Percentiles rank a stretch among this genome's conserved stretches.
Evolutionary conservation across 2,329 filamentous ascomycete species (phyloP).

Genomic region (Verticillium nonalfalfae): DNA sequence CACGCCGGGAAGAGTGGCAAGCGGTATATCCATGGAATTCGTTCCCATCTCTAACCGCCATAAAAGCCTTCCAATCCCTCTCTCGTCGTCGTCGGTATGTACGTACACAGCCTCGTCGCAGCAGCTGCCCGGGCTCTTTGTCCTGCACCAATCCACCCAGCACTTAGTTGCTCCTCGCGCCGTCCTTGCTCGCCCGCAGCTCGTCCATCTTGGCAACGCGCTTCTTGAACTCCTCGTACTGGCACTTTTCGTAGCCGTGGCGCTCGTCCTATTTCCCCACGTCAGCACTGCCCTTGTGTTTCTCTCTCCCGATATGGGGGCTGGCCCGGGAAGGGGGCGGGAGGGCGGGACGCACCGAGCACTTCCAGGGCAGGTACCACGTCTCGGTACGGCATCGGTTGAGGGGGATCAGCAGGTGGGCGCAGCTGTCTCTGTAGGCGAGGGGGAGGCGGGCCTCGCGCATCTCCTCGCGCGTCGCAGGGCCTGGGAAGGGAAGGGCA

Average conservation of each 20-base stretch:
- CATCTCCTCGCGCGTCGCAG: constrained; percentile 86
- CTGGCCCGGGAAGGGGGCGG: neutral
- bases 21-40: constrained; percentile 22
- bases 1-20: neutral
- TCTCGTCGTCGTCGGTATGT: neutral
- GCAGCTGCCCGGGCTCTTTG: neutral
- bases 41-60: constrained; percentile 12
- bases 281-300: neutral
- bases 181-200: constrained; percentile 77
- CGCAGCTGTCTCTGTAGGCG: constrained; percentile 92
- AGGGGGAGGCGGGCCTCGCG: constrained; percentile 81
- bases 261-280: constrained; percentile 73
- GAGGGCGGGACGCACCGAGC: constrained; percentile 28
- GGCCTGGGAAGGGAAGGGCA: neutral
- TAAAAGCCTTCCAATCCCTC: neutral
- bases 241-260: constrained; percentile 98
- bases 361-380: constrained; percentile 97
- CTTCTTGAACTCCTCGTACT: constrained; percentile 98
- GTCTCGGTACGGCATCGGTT: constrained; percentile 90
- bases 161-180: constrained; percentile 75
- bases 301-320: neutral
- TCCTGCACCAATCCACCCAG: constrained; percentile 13
- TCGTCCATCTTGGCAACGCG: constrained; percentile 98
- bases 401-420: constrained; percentile 86
- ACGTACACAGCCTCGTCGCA: constrained; percentile 1